Conservation (phyloP, 176 grass and related monocot species). For the Zoysia pacifica region DNA sequence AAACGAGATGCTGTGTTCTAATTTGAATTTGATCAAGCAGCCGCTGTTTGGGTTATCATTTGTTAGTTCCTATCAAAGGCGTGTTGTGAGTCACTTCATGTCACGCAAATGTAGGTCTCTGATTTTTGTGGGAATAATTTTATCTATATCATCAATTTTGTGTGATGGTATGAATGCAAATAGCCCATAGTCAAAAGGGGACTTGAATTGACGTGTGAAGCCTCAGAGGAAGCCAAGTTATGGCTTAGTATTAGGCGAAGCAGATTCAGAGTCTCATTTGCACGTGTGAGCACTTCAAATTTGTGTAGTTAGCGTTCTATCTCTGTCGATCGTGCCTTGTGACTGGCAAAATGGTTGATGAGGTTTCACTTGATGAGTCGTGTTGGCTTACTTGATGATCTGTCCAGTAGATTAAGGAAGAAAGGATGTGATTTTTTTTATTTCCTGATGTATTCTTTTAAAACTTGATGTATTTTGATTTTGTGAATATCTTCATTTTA, state of each 20-base stretch:
- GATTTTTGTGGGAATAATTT: not conserved
- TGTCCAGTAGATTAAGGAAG: not conserved
- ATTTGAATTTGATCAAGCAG: conserved; percentile 1
- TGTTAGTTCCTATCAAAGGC: not conserved
- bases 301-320: not conserved
- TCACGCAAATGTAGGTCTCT: not conserved
- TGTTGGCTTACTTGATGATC: not conserved
- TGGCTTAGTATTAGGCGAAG: not conserved
- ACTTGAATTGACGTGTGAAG: not conserved
- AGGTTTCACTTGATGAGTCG: conserved; percentile 10
- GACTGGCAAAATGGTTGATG: not conserved
- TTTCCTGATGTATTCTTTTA: not conserved
- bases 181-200: not conserved
- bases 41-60: not conserved
- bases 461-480: not conserved
- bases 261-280: not conserved
- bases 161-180: too few relatives aligned
- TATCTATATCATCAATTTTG: too few relatives aligned
- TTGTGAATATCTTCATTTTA: not conserved
- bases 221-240: not conserved
- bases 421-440: not conserved
- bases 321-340: not conserved
- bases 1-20: not conserved
- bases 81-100: not conserved
- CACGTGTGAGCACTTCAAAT: not conserved